Evolutionary conservation across 2,329 filamentous ascomycete genomes (phyloP), one percentile per base, ranked within the genome.

Genomic region (Fusarium oxysporum): DNA sequence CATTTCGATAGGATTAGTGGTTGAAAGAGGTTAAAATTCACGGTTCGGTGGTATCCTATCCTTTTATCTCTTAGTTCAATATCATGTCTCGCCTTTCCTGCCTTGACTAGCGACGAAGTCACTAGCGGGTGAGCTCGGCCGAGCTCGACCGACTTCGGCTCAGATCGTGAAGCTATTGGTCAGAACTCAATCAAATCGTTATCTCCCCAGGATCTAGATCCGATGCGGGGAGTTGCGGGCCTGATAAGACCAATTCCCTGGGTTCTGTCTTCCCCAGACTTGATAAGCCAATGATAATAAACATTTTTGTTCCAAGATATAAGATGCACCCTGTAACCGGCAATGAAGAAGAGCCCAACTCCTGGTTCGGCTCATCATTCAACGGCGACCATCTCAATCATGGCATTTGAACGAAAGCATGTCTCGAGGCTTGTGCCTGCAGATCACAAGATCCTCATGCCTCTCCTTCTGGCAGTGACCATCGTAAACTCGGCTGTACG

Each of bases 341-440:
- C 7, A 8, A 14, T 10, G 10, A 14, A 28, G 13, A 14, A n/a
- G 13, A 35, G 8, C 14, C n/a, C 8, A 48, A 28, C 32, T 25
- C n/a, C 30, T n/a, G 23, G 25, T 8, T 35, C 7, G 8, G 25
- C 17, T 37, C 38, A 58, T 23, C 21, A 23, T 25, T 6, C 6
- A 6, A 16, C 8, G 6, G 11, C n/a, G 6, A 13, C 17, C 19
- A 12, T n/a, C 8, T 28, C 14, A 8, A 37, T 6, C 11, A 58
- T 58, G 55, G 10, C 23, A n/a, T 50, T 50, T 17, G 55, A 58
- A n/a, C 55, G 55, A 14, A 50, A 58, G 1, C 32, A 58, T 30
- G 32, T 58, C 32, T 58, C 55, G 4, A 58, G 55, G 55, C 55
- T 58, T n/a, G 55, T 58, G 14, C 55, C 55, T 37, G 14, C 55